Base-by-base conservation (phyloP, 2,329 filamentous ascomycete genomes). In the Proliferodiscus dingleyae region DNA sequence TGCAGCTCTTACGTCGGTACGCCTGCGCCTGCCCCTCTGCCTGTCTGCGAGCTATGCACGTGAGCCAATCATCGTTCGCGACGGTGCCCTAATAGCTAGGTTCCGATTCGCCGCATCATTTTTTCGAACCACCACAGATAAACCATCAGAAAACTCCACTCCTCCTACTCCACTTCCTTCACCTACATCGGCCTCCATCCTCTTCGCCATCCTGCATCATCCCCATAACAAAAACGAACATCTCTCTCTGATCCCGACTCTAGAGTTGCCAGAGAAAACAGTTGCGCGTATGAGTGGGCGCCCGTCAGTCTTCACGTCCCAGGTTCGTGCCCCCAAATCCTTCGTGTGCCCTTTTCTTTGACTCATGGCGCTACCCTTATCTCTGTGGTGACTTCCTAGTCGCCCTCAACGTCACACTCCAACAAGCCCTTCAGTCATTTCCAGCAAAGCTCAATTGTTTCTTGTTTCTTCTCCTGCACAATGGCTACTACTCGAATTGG, bases 231-330 rank as follows among this genome's bases (percentile, higher is more conserved):
- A 37, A 43, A 36, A 41, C 47, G 41, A 47, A n/a, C n/a, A n/a
- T n/a, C n/a, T n/a, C n/a, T n/a, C n/a, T n/a, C n/a, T n/a, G n/a
- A n/a, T n/a, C n/a, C n/a, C n/a, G n/a, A n/a, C n/a, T n/a, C n/a
- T n/a, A n/a, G n/a, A n/a, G n/a, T n/a, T n/a, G n/a, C n/a, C 37
- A 46, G 41, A 51, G 40, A 30, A 32, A 48, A 55, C 37, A 54
- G 59, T 56, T 75, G 84, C 81, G 77, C 83, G 83, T 85, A 89
- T 89, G 85, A 85, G 83, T 84, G 84, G 84, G 76, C 83, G 83
- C 78, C 77, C 79, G 72, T 88, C 86, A 70, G 78, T 84, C 70
- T 90, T 89, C 76, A 90, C 86, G 73, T 90, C 85, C 72, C 86
- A 90, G 81, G 85, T 88, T 83, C 43, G 59, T 59, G 33, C 41